Percentiles rank a stretch among this genome's conserved stretches.
Conservation (phyloP, 768 basidiomycete genomes). For the Auriculariales sp. region DNA sequence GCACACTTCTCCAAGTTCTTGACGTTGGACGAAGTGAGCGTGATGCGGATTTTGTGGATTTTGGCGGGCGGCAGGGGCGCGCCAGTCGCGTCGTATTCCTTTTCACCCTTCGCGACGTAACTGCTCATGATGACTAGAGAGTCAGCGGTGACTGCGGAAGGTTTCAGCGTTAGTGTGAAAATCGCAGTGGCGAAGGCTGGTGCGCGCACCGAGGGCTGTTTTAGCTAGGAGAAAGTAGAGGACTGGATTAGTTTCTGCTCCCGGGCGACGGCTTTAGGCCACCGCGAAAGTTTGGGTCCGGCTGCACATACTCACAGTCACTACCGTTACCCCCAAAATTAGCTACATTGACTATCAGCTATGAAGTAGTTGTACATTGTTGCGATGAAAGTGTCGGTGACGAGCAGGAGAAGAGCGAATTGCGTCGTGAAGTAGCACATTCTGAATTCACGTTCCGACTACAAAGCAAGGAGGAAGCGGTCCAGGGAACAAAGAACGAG, state of each 20-base stretch:
- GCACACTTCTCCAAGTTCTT: slow-evolving; percentile 96
- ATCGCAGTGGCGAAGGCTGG: neutral
- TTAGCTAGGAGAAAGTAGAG: neutral
- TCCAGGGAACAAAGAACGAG: slow-evolving; percentile 26
- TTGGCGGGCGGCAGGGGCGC: slow-evolving; percentile 75
- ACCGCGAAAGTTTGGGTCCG: no score
- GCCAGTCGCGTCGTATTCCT: slow-evolving; percentile 92
- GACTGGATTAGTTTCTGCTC: no score
- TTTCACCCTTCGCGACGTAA: slow-evolving; percentile 98
- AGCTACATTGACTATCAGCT: no score
- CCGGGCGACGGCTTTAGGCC: no score
- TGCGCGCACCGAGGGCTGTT: neutral
- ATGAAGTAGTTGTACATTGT: no score
- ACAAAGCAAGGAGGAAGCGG: neutral
- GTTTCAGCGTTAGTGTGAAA: neutral
- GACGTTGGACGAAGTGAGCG: slow-evolving; percentile 94
- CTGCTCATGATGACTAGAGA: slow-evolving; percentile 43
- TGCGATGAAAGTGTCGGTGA: no score
- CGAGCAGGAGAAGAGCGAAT: no score
- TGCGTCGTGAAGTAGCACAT: no score
- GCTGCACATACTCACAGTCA: no score
- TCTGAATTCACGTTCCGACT: neutral
- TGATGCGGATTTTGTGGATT: slow-evolving; percentile 98
- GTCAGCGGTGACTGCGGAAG: slow-evolving; percentile 1
- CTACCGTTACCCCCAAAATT: no score